A percentile compares a stretch with the other conserved stretches of the same genome.
These are phyloP conservation scores for Alternaria triticina DNA, from an alignment of 2,329 filamentous ascomycete genomes.

Conservation along the genomic window DNA sequence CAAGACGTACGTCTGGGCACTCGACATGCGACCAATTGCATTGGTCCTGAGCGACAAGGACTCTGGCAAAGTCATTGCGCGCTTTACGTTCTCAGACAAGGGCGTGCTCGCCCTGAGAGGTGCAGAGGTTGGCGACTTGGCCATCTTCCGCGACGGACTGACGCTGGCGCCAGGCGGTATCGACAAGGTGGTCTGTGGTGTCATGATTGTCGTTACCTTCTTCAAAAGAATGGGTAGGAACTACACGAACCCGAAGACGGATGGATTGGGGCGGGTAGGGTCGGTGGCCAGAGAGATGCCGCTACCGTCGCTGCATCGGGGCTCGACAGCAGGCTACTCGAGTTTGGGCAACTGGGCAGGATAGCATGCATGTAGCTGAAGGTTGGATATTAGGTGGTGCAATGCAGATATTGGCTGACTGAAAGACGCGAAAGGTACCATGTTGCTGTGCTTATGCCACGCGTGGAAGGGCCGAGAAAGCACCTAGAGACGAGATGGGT, in stretches of 20 bases:
- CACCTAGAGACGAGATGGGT: not conserved
- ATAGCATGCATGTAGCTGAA: not conserved
- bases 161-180: constrained; percentile 29
- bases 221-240: constrained; percentile 39
- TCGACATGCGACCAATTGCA: constrained; percentile 31
- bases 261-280: constrained; percentile 9
- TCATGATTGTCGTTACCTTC: constrained; percentile 35
- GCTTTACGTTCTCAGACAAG: constrained; percentile 37
- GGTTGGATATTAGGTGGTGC: not conserved
- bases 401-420: not conserved
- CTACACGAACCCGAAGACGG: constrained; percentile 19
- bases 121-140: constrained; percentile 37
- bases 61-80: constrained; percentile 31
- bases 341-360: constrained; percentile 3
- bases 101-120: constrained; percentile 36
- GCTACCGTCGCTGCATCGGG: constrained; percentile 12
- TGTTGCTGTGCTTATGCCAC: not conserved
- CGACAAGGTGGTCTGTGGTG: constrained; percentile 35
- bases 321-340: constrained; percentile 9
- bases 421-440: not conserved
- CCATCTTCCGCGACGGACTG: constrained; percentile 32
- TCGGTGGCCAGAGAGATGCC: constrained; percentile 17
- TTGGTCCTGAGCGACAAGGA: constrained; percentile 28
- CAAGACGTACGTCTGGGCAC: constrained; percentile 31
- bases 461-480: constrained; percentile 6